Percentiles rank a stretch among this genome's conserved stretches.
Evolutionary conservation across 164 flowering plant genomes (phyloP).

Genomic region (Macadamia tetraphylla): DNA sequence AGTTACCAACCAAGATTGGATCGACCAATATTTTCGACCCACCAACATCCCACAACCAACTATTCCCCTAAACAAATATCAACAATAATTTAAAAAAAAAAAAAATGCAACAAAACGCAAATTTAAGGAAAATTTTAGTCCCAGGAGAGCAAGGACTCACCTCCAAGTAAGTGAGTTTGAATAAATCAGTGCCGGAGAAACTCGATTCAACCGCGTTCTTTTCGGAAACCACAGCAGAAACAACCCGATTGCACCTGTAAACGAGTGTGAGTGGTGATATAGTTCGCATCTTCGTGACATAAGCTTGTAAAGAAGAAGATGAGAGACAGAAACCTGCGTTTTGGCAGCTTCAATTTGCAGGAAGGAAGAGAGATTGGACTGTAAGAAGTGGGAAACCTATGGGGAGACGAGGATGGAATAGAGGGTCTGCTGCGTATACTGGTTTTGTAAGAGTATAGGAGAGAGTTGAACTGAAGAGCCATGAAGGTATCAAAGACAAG

Average conservation of each 20-base stretch:
- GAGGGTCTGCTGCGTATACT: conserved; percentile 10
- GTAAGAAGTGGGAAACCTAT: conserved; percentile 5
- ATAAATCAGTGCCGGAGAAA: conserved; percentile 32
- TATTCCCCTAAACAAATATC: conserved; percentile 56
- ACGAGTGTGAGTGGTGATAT: conserved; percentile 1
- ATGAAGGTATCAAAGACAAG: conserved; percentile 1
- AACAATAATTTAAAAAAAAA: not conserved
- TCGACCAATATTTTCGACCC: conserved; percentile 77
- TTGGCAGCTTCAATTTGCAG: conserved; percentile 18
- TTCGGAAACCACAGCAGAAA: conserved; percentile 56
- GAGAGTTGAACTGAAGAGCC: conserved; percentile 29
- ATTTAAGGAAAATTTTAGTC: conserved; percentile 1
- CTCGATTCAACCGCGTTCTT: conserved; percentile 40
- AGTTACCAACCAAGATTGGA: conserved; percentile 88
- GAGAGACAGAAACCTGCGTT: conserved; percentile 18
- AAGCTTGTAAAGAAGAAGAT: not conserved
- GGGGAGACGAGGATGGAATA: conserved; percentile 14
- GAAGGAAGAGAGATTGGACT: conserved; percentile 8
- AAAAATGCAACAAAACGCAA: conserved; percentile 2
- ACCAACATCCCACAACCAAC: conserved; percentile 88
- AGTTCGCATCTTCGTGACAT: not conserved
- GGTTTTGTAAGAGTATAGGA: conserved; percentile 11
- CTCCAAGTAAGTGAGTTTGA: conserved; percentile 85
- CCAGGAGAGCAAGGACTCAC: conserved; percentile 31
- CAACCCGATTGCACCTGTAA: conserved; percentile 24